Evolutionary conservation across 116 monocot genomes (phyloP).

Genomic region (Papilionanthe hybrid): DNA sequence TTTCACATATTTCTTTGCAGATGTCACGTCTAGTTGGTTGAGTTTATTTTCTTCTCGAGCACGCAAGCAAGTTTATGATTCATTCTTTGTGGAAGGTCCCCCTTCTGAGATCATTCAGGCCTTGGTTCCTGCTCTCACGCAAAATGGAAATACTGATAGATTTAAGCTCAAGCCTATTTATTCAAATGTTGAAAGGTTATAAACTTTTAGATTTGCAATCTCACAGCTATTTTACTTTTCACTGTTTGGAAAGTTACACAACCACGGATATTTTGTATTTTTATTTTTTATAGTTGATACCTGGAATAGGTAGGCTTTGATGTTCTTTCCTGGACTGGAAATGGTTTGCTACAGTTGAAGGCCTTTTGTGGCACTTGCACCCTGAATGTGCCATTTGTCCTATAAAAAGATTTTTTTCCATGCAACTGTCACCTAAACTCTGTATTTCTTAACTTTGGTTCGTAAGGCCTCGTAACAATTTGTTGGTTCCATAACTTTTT

Average conservation of each 20-base stretch:
- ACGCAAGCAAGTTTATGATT: slow-evolving; percentile 68
- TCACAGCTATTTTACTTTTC: neutral
- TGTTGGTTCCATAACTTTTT: neutral
- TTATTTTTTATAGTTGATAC: neutral
- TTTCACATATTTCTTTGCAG: slow-evolving; percentile 31
- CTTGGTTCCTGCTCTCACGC: slow-evolving; percentile 48
- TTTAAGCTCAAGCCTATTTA: slow-evolving; percentile 30
- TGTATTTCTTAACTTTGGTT: neutral
- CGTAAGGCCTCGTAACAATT: neutral
- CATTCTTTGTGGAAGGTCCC: slow-evolving; percentile 74
- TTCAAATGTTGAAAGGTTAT: slow-evolving; percentile 74
- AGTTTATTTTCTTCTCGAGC: slow-evolving; percentile 40
- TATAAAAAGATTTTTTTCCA: neutral
- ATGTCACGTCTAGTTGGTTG: slow-evolving; percentile 74
- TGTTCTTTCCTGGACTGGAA: neutral
- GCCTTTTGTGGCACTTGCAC: neutral
- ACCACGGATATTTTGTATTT: neutral
- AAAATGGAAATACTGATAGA: slow-evolving; percentile 30
- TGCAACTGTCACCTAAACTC: neutral
- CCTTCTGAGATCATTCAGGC: slow-evolving; percentile 60
- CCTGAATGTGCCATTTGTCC: neutral
- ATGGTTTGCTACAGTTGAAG: neutral
- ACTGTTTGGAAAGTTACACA: neutral
- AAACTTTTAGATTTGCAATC: neutral
- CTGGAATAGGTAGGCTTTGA: neutral